Percentiles rank a stretch among this genome's conserved stretches.
phyloP scores from a whole-genome alignment of 2,329 filamentous ascomycete species.

The Ceratocystis albifundus region DNA sequence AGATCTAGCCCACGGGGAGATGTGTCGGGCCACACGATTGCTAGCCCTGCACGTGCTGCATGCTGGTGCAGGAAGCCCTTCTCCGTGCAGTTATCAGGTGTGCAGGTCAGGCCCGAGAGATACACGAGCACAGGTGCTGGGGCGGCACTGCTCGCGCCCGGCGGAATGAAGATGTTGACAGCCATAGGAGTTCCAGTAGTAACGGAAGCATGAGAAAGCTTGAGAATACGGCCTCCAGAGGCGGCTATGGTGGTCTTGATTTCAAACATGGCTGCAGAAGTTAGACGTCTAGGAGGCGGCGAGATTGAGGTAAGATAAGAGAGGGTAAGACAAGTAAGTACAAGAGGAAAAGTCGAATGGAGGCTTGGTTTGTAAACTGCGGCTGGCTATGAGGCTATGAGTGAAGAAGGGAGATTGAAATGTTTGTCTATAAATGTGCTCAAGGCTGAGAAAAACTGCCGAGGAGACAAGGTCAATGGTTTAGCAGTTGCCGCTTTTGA shows the following conservation, averaged over 20 bases:
- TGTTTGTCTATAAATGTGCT: background rate
- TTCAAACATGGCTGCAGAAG: slow-evolving; percentile 56
- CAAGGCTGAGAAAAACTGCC: background rate
- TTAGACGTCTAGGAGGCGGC: background rate
- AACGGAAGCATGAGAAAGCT: slow-evolving; percentile 74
- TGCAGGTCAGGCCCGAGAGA: slow-evolving; percentile 88
- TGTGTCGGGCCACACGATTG: slow-evolving; percentile 91
- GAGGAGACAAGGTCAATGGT: background rate
- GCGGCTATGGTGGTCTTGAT: slow-evolving; percentile 80
- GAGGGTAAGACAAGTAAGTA: background rate
- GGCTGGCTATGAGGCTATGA: background rate
- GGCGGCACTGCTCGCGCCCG: slow-evolving; percentile 44
- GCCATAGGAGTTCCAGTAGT: slow-evolving; percentile 79
- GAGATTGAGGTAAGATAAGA: no score
- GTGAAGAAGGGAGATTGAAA: background rate
- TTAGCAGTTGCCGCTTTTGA: slow-evolving; percentile 3
- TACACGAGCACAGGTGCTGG: slow-evolving; percentile 78
- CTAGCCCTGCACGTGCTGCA: slow-evolving; percentile 70
- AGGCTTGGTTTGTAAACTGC: background rate
- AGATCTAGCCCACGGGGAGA: slow-evolving; percentile 75
- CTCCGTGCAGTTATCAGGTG: slow-evolving; percentile 71
- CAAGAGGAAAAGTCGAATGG: background rate
- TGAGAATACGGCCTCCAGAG: slow-evolving; percentile 89
- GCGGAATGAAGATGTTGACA: slow-evolving; percentile 83
- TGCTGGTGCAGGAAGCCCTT: slow-evolving; percentile 85